Percentiles rank a stretch among this genome's conserved stretches.
These are phyloP conservation scores for Xylaria scruposa DNA, from an alignment of 495 filamentous ascomycete genomes.

Conservation along the genomic window DNA sequence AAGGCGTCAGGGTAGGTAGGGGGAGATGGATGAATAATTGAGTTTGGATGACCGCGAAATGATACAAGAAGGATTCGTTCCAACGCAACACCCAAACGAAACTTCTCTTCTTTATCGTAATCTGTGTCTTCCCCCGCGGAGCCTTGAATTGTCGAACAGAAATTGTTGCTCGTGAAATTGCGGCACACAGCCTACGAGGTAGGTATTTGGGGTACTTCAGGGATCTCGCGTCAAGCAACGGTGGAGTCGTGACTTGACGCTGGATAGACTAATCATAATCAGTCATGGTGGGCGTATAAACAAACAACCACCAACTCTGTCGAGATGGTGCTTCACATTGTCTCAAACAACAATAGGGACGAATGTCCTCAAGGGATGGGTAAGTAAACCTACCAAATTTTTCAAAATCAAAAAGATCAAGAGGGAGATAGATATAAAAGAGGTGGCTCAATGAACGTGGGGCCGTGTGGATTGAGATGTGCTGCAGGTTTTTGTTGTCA, in stretches of 20 bases:
- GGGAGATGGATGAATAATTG: not conserved
- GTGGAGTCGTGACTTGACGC: constrained; percentile 6
- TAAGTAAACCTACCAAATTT: too few species aligned
- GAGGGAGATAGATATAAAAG: constrained; percentile 6
- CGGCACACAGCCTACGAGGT: constrained; percentile 17
- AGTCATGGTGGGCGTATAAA: constrained; percentile 5
- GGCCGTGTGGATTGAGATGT: not conserved
- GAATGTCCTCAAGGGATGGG: not conserved
- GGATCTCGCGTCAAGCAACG: constrained; percentile 23
- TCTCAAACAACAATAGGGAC: not conserved
- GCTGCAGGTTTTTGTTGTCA: constrained; percentile 27
- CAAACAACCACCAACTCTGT: not conserved
- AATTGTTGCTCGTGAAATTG: constrained; percentile 20
- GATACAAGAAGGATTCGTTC: not conserved
- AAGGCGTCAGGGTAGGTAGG: not conserved
- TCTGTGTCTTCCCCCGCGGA: constrained; percentile 5
- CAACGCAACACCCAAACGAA: not conserved
- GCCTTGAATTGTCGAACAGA: not conserved
- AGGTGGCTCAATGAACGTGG: constrained; percentile 1
- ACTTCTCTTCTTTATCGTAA: not conserved
- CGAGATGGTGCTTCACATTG: constrained; percentile 7
- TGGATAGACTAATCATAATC: not conserved
- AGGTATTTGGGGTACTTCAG: not conserved
- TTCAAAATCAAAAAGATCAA: not conserved
- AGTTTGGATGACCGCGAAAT: not conserved